Conservation (phyloP, 768 basidiomycete species). For the Phlebiopsis flavidoalba region DNA sequence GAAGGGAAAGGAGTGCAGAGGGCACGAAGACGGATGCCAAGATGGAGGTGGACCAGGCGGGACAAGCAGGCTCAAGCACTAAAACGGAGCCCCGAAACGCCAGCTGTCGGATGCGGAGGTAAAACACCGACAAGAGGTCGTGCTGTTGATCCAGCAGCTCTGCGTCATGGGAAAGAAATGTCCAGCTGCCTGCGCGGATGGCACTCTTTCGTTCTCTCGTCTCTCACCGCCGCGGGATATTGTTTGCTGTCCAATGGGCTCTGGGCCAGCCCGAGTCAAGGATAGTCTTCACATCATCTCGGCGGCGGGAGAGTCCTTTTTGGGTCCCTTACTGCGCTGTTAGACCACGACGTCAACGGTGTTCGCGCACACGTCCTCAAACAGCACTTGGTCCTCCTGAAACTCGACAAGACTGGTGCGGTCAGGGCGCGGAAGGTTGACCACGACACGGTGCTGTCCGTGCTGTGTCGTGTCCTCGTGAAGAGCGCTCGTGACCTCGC, state of each 20-base stretch:
- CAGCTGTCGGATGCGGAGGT: conserved; percentile 47
- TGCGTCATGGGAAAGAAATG: conserved; percentile 95
- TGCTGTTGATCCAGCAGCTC: conserved; percentile 87
- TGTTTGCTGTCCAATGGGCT: conserved; percentile 93
- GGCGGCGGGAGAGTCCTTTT: conserved; percentile 84
- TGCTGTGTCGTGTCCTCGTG: conserved; percentile 75
- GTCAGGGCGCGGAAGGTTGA: conserved; percentile 52
- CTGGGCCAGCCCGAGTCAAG: conserved; percentile 54
- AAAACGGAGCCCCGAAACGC: conserved; percentile 40
- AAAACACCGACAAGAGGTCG: conserved; percentile 64
- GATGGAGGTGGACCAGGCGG: conserved; percentile 26
- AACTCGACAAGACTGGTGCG: conserved; percentile 46
- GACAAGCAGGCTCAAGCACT: conserved; percentile 28
- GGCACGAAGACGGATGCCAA: conserved; percentile 18
- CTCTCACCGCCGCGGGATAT: conserved; percentile 78
- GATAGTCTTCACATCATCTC: conserved; percentile 58
- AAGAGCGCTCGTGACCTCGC: conserved; percentile 78
- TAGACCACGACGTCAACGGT: conserved; percentile 89
- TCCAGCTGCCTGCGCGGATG: conserved; percentile 84
- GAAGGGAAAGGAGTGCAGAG: conserved; percentile 23
- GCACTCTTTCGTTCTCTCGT: conserved; percentile 79
- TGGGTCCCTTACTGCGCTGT: conserved; percentile 71
- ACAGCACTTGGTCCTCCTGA: conserved; percentile 66
- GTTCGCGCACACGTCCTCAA: conserved; percentile 82
- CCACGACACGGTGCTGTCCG: conserved; percentile 69